These are phyloP conservation scores for Komagataella pastoris DNA, from an alignment of 805 yeast genomes.

Conservation along the genomic window DNA sequence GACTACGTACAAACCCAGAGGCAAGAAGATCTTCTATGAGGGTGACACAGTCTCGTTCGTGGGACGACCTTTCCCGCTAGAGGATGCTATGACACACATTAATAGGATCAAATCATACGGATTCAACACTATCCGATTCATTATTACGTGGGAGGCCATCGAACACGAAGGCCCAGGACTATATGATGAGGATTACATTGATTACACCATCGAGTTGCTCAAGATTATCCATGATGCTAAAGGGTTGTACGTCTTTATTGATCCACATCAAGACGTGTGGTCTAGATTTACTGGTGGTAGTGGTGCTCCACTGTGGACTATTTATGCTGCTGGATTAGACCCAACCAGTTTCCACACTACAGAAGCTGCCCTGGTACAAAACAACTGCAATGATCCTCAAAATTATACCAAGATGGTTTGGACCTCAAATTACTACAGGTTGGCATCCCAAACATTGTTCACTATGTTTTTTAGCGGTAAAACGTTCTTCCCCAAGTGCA, in stretches of 20 bases:
- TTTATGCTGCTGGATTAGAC: conserved; percentile 77
- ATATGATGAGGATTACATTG: conserved; percentile 68
- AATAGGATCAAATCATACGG: conserved; percentile 68
- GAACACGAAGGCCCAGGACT: conserved; percentile 81
- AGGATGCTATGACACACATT: conserved; percentile 60
- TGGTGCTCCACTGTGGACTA: conserved; percentile 92
- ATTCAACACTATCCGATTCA: conserved; percentile 61
- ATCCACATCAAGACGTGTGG: conserved; percentile 95
- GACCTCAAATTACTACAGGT: conserved; percentile 74
- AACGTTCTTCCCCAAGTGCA: conserved; percentile 62
- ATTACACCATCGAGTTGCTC: conserved; percentile 52
- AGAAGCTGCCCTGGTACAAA: conserved; percentile 74
- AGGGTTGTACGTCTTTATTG: conserved; percentile 67
- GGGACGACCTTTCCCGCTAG: conserved; percentile 68
- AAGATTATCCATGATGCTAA: conserved; percentile 46
- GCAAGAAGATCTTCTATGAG: conserved; percentile 38
- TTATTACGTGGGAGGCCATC: conserved; percentile 85
- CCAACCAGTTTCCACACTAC: conserved; percentile 60
- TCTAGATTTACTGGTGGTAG: conserved; percentile 79
- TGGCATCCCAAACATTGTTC: conserved; percentile 73
- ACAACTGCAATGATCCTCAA: conserved; percentile 27
- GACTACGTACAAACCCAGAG: conserved; percentile 22
- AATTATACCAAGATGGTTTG: conserved; percentile 77
- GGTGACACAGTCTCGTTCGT: conserved; percentile 75
- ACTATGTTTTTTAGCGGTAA: conserved; percentile 76